A percentile compares a stretch with the other conserved stretches of the same genome.
Evolutionary conservation across 2,329 filamentous ascomycete species (phyloP).

Genomic region (Aspergillaceae sp.): DNA sequence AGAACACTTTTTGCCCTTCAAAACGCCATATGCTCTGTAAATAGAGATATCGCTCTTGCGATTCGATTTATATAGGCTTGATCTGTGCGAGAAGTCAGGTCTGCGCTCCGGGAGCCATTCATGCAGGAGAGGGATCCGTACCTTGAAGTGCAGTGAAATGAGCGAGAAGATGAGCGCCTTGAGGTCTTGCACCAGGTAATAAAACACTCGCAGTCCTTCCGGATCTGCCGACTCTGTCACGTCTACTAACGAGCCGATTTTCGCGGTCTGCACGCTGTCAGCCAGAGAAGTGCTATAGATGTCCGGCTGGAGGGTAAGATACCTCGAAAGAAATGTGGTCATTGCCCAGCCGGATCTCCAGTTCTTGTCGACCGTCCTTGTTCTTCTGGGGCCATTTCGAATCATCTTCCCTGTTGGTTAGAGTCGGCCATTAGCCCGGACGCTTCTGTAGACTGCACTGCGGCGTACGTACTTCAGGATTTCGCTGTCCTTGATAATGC

Average conservation of each 20-base stretch:
- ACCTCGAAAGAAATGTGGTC: conserved; percentile 99
- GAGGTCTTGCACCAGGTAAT: conserved; percentile 94
- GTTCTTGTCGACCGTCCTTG: conserved; percentile 92
- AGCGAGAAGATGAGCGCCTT: conserved; percentile 95
- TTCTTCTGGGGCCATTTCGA: conserved; percentile 99
- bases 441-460: not conserved
- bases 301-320: conserved; percentile 7
- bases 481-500: conserved; percentile 93
- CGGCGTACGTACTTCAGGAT: conserved; percentile 70
- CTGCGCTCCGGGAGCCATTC: too few species aligned
- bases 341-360: conserved; percentile 86
- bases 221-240: conserved; percentile 94
- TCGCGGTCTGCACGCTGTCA: conserved; percentile 62
- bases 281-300: not conserved
- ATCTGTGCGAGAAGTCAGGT: conserved; percentile 31
- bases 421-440: not conserved
- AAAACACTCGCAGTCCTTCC: conserved; percentile 92
- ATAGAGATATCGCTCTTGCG: not conserved
- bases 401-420: conserved; percentile 72
- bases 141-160: conserved; percentile 96
- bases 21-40: conserved; percentile 6
- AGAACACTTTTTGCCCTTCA: not conserved
- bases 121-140: conserved; percentile 18
- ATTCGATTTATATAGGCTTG: conserved; percentile 40
- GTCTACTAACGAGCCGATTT: conserved; percentile 94